Conservation (phyloP, 2,329 filamentous ascomycete species). For the Aspergillus pseudoterreus region DNA sequence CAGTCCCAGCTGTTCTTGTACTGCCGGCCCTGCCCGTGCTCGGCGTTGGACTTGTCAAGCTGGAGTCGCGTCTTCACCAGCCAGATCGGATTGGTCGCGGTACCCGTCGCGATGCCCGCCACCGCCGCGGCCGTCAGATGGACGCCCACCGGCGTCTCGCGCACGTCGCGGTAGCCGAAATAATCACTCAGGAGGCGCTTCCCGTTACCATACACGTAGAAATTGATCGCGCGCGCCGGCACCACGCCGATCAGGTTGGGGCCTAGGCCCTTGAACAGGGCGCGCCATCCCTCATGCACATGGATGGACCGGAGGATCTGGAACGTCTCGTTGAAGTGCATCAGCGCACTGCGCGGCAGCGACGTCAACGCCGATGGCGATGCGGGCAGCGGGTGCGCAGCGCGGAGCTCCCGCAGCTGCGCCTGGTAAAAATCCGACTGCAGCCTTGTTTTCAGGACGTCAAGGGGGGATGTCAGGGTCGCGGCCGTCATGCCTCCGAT, state of each 20-base stretch:
- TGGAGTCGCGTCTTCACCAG: constrained; percentile 69
- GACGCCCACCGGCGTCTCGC: constrained; percentile 27
- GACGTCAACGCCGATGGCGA: constrained; percentile 52
- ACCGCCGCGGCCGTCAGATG: constrained; percentile 33
- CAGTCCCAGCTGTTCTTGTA: constrained; percentile 64
- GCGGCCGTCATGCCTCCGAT: constrained; percentile 87
- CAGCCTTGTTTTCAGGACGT: constrained; percentile 87
- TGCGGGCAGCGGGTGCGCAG: constrained; percentile 50
- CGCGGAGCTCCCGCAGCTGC: constrained; percentile 64
- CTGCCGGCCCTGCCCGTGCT: constrained; percentile 24
- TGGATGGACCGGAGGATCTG: constrained; percentile 35
- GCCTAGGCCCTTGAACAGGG: constrained; percentile 35
- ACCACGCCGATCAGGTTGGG: constrained; percentile 38
- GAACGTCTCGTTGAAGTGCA: constrained; percentile 39
- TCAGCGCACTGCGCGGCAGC: constrained; percentile 61
- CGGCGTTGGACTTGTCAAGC: constrained; percentile 32
- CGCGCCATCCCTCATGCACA: constrained; percentile 35
- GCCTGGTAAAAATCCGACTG: constrained; percentile 94
- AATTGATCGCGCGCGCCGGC: constrained; percentile 38
- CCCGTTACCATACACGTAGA: constrained; percentile 38
- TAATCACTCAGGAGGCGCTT: constrained; percentile 30
- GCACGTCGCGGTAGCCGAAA: constrained; percentile 26
- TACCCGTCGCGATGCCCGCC: constrained; percentile 35
- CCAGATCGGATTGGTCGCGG: constrained; percentile 39
- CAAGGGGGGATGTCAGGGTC: constrained; percentile 87